Base-by-base conservation (phyloP, 805 yeast genomes). In the Ogataea dorogensis region DNA sequence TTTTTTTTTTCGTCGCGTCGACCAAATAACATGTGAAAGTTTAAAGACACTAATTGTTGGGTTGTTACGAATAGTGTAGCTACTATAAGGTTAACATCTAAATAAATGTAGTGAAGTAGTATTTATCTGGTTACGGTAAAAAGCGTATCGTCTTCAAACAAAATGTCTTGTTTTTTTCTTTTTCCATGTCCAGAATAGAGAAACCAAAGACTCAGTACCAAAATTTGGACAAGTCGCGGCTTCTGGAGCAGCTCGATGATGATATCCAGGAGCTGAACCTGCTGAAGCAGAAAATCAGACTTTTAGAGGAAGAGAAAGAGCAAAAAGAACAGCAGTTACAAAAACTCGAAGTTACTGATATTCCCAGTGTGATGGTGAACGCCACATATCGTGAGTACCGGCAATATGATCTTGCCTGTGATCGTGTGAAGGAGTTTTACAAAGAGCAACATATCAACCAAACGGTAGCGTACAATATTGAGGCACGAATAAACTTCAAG, bases 381-480 rank as follows among this genome's bases (percentile, higher is more conserved):
- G 49, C 47, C 5, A 44, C 51, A 14, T 36, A 41, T 40, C 33
- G 72, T 55, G 58, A 63, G 20, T 81, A 76, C 48, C 59, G 88
- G 29, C 85, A 79, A 48, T 81, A 80, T 49, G 85, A 79, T 46
- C 62, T 79, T 26, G 86, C 86, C 0, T 75, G 79, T 51, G 82
- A 77, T 46, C 62, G 86, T 40, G 87, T 81, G 27, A 78, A 77
- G 47, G 68, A 65, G 33, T 81, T 81, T 50, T 81, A 81, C 55
- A 70, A 67, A 46, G 85, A 79, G 43, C 88, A 81, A 49, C 88
- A 81, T 51, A 74, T 68, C 39, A 71, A 71, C 44, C 87, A 81
- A 57, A 80, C 87, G 0, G 85, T 81, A 23, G 85, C 85, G 0
- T 81, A 77, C 54, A 81, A 81, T 49, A 67, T 81, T 22, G 84